phyloP scores from a whole-genome alignment of 169 alveolate species.

The Plasmodium chabaudi region DNA sequence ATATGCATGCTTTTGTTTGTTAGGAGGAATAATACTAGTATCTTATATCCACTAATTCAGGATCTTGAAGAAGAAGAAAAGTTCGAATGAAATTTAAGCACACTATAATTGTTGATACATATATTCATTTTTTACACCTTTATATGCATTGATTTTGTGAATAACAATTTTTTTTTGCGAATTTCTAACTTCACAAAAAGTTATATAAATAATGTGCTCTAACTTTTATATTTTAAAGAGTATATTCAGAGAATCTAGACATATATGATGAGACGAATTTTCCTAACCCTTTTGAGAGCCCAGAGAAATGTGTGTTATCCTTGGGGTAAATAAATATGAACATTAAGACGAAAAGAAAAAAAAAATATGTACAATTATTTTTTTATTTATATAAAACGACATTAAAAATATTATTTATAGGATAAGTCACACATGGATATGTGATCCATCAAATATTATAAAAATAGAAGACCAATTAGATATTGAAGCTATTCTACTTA shows the following conservation, averaged over 20 bases:
- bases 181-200: no score
- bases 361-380: background rate
- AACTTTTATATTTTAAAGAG: slow-evolving; percentile 6
- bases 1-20: background rate
- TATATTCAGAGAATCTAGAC: slow-evolving; percentile 4
- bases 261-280: slow-evolving; percentile 45
- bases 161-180: no score
- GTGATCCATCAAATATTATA: slow-evolving; percentile 52
- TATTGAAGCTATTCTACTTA: slow-evolving; percentile 55
- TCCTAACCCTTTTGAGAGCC: slow-evolving; percentile 69
- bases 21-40: slow-evolving; percentile 9
- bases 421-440: slow-evolving; percentile 73
- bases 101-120: background rate
- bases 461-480: slow-evolving; percentile 46
- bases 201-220: no score
- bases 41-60: slow-evolving; percentile 45
- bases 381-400: background rate
- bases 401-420: slow-evolving; percentile 4
- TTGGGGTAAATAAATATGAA: slow-evolving; percentile 29
- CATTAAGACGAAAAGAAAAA: slow-evolving; percentile 1
- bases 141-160: no score
- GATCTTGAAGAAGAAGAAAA: slow-evolving; percentile 56
- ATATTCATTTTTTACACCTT: background rate
- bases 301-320: slow-evolving; percentile 70
- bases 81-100: slow-evolving; percentile 35